Evolutionary conservation across 139 green algal species (phyloP).

Genomic region (Ulvella scutata): DNA sequence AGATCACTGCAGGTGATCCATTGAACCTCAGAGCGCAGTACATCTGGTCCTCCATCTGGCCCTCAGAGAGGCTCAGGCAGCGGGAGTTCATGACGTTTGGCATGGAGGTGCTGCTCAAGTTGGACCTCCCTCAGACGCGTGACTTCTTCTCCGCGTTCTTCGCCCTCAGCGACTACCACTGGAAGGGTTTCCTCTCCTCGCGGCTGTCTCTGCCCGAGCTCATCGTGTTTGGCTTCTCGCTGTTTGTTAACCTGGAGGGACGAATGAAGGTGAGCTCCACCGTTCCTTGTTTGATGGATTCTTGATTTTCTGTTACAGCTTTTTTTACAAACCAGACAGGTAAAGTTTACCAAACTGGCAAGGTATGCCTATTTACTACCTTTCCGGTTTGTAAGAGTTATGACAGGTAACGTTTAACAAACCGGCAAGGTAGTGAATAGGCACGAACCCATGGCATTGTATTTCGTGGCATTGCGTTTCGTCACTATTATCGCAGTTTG

Average conservation of each 20-base stretch:
- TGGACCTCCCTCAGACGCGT: conserved; percentile 69
- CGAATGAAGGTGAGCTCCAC: too few species aligned
- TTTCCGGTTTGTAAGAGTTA: too few species aligned
- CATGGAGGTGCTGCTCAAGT: conserved; percentile 82
- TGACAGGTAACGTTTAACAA: too few species aligned
- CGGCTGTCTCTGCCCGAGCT: conserved; percentile 56
- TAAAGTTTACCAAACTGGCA: too few species aligned
- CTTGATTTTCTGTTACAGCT: too few species aligned
- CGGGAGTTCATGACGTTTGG: conserved; percentile 91
- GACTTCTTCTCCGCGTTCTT: conserved; percentile 97
- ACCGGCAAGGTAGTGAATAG: too few species aligned
- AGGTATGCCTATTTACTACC: too few species aligned
- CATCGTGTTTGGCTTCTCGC: conserved; percentile 68
- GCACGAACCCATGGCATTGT: too few species aligned
- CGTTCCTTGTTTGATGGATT: too few species aligned
- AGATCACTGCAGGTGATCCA: not conserved
- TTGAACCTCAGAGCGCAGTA: not conserved
- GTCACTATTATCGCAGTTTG: too few species aligned
- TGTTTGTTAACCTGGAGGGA: conserved; percentile 79
- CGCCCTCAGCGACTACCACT: conserved; percentile 70
- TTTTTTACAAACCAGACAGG: too few species aligned
- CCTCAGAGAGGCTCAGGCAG: conserved; percentile 69
- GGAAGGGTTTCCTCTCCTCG: conserved; percentile 91
- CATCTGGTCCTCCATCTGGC: conserved; percentile 80
- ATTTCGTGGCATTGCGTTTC: too few species aligned